Evolutionary conservation across 768 basidiomycete species (phyloP).

Genomic region (Candolleomyces aberdarensis): DNA sequence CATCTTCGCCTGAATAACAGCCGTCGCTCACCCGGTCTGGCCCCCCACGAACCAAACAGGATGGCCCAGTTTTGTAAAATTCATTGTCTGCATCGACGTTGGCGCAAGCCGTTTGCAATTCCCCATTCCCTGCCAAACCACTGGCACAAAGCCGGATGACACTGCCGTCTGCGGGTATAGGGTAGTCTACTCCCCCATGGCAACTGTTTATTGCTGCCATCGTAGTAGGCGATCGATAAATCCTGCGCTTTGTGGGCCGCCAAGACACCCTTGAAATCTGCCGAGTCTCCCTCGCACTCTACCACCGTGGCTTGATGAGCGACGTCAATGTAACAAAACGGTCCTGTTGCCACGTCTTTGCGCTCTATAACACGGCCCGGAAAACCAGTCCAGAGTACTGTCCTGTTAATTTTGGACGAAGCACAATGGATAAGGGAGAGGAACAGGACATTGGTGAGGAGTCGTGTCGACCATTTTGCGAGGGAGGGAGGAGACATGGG

Average conservation of each 20-base stretch:
- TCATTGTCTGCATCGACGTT: slow-evolving; percentile 4
- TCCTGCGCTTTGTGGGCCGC: slow-evolving; percentile 2
- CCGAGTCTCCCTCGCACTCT: background rate
- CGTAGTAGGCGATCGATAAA: slow-evolving; percentile 11
- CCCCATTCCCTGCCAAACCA: slow-evolving; percentile 7
- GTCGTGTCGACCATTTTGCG: background rate
- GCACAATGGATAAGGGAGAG: background rate
- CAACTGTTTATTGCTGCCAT: slow-evolving; percentile 3
- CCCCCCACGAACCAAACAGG: slow-evolving; percentile 4
- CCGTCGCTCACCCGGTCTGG: slow-evolving; percentile 6
- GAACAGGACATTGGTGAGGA: background rate
- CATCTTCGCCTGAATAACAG: background rate
- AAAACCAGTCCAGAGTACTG: too few species aligned
- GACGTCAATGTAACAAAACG: background rate
- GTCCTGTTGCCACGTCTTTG: background rate
- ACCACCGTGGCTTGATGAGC: background rate
- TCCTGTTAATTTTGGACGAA: too few species aligned
- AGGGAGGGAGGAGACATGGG: background rate
- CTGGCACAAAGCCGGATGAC: slow-evolving; percentile 8
- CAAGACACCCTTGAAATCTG: background rate
- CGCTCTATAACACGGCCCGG: too few species aligned
- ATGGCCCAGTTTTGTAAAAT: slow-evolving; percentile 1
- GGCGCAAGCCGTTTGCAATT: slow-evolving; percentile 8
- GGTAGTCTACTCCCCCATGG: slow-evolving; percentile 4
- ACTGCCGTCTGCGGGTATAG: background rate